Evolutionary conservation across 1,284 basidiomycete genomes (phyloP), one percentile per base, ranked within the genome.

Genomic region (Malassezia dermatis): DNA sequence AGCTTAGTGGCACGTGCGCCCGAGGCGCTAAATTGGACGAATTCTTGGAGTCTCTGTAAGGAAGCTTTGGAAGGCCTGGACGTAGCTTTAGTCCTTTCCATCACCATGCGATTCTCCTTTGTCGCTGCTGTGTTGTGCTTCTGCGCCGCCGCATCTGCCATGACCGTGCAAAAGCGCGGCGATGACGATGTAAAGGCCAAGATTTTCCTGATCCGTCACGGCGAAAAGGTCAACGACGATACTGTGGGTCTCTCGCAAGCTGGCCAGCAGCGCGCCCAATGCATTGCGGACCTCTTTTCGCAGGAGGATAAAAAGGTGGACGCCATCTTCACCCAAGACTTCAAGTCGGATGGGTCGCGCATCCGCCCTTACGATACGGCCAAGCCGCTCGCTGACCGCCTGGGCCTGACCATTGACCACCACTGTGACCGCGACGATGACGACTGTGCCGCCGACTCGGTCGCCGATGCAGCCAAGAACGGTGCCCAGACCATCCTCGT

Each of bases 331-430:
- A 63, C 67, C 12, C 62, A 73, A 48, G 44, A 48, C 23, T 72
- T 61, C 51, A 64, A 72, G 44, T 41, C 47, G 7, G 50, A 62
- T 34, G 66, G 64, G n/a, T 56, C 52, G 27, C 62, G 73, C 7
- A 60, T 56, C 30, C 56, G 75, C 2, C 74, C 75, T 6, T 67
- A 63, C 56, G 54, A 63, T 30, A 75, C 75, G 11, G 75, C 75
- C 40, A 60, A 64, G 49, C 65, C 66, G 2, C 61, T 76, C 15
- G 73, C 71, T 1, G 39, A 65, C 8, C 57, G 63, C 34, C 61
- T 75, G 10, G 69, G 68, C 8, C 46, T 76, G 17, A 53, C 39
- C 8, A 63, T 76, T 39, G 66, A 75, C 56, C 64, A 66, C 19
- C 54, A 60, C 28, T 76, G 71, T 58, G 64, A 73, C 24, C 61